Conservation (phyloP, 2,329 filamentous ascomycete genomes). For the Colletotrichum tabaci region DNA sequence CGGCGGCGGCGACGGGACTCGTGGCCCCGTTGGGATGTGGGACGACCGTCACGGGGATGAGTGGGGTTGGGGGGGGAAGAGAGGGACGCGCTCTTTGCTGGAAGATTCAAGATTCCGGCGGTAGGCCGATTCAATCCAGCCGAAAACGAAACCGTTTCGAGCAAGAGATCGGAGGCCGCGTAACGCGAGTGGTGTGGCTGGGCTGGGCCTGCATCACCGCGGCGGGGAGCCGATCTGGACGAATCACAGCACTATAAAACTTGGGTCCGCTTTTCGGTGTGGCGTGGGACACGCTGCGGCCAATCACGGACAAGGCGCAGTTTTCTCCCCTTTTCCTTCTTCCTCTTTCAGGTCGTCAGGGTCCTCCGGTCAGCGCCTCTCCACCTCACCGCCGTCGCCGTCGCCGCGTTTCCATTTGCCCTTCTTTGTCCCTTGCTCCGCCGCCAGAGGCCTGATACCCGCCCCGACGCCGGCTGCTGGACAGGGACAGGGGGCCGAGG, state of each 20-base stretch:
- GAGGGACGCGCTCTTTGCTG: background rate
- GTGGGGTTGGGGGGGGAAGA: no score
- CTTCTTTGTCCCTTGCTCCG: background rate
- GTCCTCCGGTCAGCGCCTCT: constrained; percentile 10
- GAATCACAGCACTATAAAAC: background rate
- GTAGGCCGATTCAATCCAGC: background rate
- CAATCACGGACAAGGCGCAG: constrained; percentile 28
- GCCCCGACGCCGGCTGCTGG: constrained; percentile 17
- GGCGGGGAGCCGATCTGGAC: constrained; percentile 1
- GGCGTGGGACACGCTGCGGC: background rate
- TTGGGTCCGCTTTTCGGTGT: background rate
- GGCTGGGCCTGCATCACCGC: constrained; percentile 11
- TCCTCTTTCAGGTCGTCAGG: constrained; percentile 28
- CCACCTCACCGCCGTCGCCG: constrained; percentile 3
- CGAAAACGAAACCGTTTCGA: background rate
- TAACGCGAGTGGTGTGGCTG: constrained; percentile 35
- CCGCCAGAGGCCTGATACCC: background rate
- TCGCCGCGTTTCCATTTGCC: background rate
- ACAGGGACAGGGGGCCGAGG: constrained; percentile 18
- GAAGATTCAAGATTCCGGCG: background rate
- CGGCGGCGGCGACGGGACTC: constrained; percentile 2
- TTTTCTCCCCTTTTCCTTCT: background rate
- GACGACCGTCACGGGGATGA: no score
- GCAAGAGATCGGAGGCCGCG: constrained; percentile 30
- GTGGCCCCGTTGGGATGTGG: background rate